Evolutionary conservation across 768 basidiomycete genomes (phyloP).

Genomic region (Pholiota microspora): DNA sequence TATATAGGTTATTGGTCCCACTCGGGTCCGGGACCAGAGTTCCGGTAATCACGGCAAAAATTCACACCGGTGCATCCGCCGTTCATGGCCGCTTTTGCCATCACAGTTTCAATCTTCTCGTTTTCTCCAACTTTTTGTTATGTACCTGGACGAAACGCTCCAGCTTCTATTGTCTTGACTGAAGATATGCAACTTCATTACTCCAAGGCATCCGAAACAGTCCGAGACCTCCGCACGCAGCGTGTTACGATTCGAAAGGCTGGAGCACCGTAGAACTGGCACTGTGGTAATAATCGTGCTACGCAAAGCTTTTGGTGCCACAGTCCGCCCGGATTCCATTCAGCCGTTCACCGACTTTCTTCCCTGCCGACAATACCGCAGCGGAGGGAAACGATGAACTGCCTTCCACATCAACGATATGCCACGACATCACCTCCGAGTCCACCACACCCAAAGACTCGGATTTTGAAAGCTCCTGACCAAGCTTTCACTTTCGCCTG

Average conservation of each 20-base stretch:
- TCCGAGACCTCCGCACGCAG: neutral
- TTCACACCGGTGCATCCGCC: neutral
- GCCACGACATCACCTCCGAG: neutral
- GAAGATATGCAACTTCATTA: neutral
- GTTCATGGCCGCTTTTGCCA: neutral
- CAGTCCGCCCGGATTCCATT: neutral
- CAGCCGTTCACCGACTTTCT: neutral
- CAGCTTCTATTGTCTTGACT: neutral
- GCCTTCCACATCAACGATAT: neutral
- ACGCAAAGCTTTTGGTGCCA: neutral
- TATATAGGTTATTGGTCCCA: neutral
- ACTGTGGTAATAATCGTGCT: neutral
- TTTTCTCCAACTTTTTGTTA: neutral
- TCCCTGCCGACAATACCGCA: neutral
- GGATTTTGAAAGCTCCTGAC: neutral
- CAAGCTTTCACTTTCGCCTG: neutral
- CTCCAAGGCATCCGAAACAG: neutral
- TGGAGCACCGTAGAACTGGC: neutral
- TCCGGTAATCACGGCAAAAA: neutral
- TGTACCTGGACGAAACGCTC: neutral
- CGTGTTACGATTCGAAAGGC: neutral
- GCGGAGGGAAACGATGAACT: neutral
- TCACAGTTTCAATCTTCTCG: neutral
- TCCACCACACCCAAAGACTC: neutral
- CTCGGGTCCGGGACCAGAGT: neutral